Conservation (phyloP, 2,329 filamentous ascomycete genomes). For the Neofusicoccum parvum region DNA sequence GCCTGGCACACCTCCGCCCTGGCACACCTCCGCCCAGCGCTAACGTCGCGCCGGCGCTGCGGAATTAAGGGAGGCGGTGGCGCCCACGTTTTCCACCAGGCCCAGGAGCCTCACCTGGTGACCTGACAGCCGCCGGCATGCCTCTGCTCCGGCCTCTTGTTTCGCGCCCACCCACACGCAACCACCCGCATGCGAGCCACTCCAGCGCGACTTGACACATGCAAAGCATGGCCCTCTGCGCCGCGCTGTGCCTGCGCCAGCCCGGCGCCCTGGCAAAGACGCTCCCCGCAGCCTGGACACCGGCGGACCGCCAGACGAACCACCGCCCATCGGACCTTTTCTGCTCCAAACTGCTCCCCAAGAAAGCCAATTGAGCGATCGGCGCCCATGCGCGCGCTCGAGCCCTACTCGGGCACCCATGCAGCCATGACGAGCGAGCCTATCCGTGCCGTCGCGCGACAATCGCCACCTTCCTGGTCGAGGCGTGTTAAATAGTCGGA, state of each 20-base stretch:
- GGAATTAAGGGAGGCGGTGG: background rate
- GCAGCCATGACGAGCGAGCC: constrained; percentile 2
- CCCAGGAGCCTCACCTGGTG: background rate
- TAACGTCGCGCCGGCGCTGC: background rate
- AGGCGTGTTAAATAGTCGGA: constrained; percentile 5
- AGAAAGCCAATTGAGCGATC: constrained; percentile 1
- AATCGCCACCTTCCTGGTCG: constrained; percentile 7
- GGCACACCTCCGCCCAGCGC: background rate
- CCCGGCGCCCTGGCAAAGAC: background rate
- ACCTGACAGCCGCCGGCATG: background rate
- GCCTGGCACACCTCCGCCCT: background rate
- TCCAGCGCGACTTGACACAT: constrained; percentile 6
- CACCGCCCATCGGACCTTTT: background rate
- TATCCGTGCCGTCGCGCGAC: background rate
- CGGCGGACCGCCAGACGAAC: background rate
- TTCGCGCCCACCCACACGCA: constrained; percentile 1
- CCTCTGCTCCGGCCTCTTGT: background rate
- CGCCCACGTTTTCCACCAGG: constrained; percentile 5
- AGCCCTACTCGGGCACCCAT: background rate
- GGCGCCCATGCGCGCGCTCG: background rate
- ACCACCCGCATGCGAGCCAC: constrained; percentile 8
- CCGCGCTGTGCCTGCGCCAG: constrained; percentile 11
- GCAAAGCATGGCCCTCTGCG: constrained; percentile 4
- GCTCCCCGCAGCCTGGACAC: constrained; percentile 4
- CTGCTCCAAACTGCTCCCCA: background rate